These are phyloP conservation scores for Cystoderma amianthinum DNA, from an alignment of 768 basidiomycete species.

Conservation along the genomic window DNA sequence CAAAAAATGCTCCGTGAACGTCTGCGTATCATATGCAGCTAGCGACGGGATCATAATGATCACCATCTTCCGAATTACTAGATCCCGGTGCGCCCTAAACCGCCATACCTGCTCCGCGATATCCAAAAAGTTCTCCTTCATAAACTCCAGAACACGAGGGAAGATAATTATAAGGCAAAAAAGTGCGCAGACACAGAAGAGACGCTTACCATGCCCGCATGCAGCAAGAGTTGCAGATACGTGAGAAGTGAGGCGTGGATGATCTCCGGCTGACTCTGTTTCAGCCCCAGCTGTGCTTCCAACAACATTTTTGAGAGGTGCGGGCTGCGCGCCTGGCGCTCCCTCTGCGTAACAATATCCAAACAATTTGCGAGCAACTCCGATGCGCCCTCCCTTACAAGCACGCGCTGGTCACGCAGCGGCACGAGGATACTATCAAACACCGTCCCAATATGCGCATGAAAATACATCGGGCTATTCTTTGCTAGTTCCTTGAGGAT, in stretches of 20 bases:
- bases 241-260: slow-evolving; percentile 92
- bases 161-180: no score
- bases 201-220: slow-evolving; percentile 91
- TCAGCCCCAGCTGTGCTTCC: slow-evolving; percentile 81
- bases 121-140: slow-evolving; percentile 81
- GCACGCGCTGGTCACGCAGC: slow-evolving; percentile 80
- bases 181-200: no score
- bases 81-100: slow-evolving; percentile 84
- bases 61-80: slow-evolving; percentile 87
- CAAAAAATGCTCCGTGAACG: slow-evolving; percentile 85
- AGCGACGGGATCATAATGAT: slow-evolving; percentile 94
- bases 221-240: slow-evolving; percentile 83
- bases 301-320: slow-evolving; percentile 80
- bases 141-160: slow-evolving; percentile 53
- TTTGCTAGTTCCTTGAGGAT: slow-evolving; percentile 91
- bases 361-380: slow-evolving; percentile 91
- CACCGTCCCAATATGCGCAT: slow-evolving; percentile 79
- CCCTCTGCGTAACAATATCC: slow-evolving; percentile 75
- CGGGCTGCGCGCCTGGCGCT: slow-evolving; percentile 55
- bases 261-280: slow-evolving; percentile 74
- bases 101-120: slow-evolving; percentile 86
- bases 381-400: slow-evolving; percentile 89
- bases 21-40: slow-evolving; percentile 90
- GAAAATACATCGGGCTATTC: slow-evolving; percentile 83
- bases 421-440: slow-evolving; percentile 92